phyloP scores from a whole-genome alignment of 2,329 filamentous ascomycete genomes.

The Colletotrichum lupini region DNA sequence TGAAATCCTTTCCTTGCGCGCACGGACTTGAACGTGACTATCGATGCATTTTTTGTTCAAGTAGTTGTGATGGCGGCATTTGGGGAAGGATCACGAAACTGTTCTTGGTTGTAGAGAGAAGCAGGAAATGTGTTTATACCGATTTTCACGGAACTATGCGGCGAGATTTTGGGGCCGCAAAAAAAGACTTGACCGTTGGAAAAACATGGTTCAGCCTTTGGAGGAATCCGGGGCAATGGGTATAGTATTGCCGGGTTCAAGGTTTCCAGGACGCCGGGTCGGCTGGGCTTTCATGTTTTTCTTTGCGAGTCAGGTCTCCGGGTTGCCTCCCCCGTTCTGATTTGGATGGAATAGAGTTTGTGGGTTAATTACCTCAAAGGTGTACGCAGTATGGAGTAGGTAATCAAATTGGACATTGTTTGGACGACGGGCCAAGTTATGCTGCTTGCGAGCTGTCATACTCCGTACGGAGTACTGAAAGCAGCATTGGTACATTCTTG shows the following conservation, averaged over 20 bases:
- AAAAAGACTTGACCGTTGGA: neutral
- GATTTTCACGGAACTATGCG: neutral
- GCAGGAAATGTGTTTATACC: neutral
- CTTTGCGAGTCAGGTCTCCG: slow-evolving; percentile 4
- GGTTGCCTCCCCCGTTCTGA: too few relatives aligned
- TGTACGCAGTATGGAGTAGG: too few relatives aligned
- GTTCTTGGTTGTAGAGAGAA: neutral
- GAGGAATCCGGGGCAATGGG: neutral
- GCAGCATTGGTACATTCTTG: too few relatives aligned
- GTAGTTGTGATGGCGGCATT: neutral
- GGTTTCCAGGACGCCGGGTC: neutral
- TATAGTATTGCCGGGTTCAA: neutral
- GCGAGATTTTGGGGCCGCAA: too few relatives aligned
- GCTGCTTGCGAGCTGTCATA: too few relatives aligned
- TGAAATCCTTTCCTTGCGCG: too few relatives aligned
- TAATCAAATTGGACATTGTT: too few relatives aligned
- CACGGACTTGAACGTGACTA: too few relatives aligned
- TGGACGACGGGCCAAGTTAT: too few relatives aligned
- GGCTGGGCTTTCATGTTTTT: neutral
- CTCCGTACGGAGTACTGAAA: too few relatives aligned
- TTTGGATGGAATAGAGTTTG: too few relatives aligned
- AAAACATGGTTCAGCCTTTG: neutral
- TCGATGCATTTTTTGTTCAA: neutral
- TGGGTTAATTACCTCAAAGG: too few relatives aligned
- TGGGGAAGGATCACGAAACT: neutral